Evolutionary conservation across 1,284 basidiomycete species (phyloP).

Genomic region (Ustilago loliicola): DNA sequence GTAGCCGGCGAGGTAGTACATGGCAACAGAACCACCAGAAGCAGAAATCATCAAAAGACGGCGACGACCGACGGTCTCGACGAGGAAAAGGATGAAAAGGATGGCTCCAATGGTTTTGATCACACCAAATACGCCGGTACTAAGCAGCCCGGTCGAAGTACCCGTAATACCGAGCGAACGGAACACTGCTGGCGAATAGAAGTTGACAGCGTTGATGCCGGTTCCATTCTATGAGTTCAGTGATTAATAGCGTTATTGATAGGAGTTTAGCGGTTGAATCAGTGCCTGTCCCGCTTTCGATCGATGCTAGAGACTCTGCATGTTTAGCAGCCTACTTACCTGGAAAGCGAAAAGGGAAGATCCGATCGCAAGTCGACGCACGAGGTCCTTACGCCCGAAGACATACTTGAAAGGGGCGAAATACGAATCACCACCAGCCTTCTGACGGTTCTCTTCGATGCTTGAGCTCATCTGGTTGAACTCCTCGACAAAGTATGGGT

Average conservation of each 20-base stretch:
- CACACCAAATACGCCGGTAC: conserved; percentile 85
- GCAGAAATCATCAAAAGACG: conserved; percentile 71
- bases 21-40: conserved; percentile 38
- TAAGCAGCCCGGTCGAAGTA: conserved; percentile 73
- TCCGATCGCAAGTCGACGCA: conserved; percentile 20
- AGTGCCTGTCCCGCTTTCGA: too few species aligned
- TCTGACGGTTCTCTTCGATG: conserved; percentile 16
- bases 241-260: too few species aligned
- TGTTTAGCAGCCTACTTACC: too few species aligned
- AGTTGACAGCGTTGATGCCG: conserved; percentile 71
- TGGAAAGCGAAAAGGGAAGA: conserved; percentile 31
- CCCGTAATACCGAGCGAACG: conserved; percentile 73
- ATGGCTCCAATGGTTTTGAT: conserved; percentile 81
- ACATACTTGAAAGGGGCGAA: conserved; percentile 55
- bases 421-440: conserved; percentile 34
- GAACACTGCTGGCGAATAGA: conserved; percentile 74
- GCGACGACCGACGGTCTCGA: conserved; percentile 78
- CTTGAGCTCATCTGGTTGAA: conserved; percentile 28
- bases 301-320: too few species aligned
- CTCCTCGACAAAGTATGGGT: conserved; percentile 60
- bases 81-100: conserved; percentile 74
- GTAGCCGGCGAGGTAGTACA: conserved; percentile 59
- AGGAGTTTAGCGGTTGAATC: too few species aligned
- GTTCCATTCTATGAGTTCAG: conserved; percentile 22
- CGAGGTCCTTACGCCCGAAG: conserved; percentile 29